Evolutionary conservation across 164 flowering plant species (phyloP), one percentile per base, ranked within the genome.

Genomic region (Dillenia turbinata): DNA sequence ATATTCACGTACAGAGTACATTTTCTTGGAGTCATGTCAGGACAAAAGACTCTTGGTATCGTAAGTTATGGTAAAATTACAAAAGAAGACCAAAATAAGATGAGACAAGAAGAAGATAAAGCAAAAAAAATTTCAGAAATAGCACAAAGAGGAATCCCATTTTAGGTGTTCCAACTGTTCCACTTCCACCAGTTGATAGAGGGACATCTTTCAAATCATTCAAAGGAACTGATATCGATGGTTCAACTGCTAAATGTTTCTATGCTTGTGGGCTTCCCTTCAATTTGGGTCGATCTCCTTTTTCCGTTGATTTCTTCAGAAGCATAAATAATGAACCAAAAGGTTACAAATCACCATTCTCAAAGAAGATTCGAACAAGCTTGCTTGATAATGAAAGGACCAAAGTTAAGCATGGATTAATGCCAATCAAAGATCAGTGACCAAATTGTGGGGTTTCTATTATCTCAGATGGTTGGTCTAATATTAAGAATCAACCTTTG

Each of bases 401-500:
- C 14, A 55, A 64, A 11, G 63, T 76, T 8, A 61, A 67, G 12
- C 52, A 66, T 44, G 67, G 63, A 1, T 47, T 73, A 13, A 17
- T 47, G 33, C 57, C 72, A 9, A 9, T 70, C 14, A 68, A 67
- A 13, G 56, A 66, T 45, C 58, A 60, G 26, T 73, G 72, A 77
- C 10, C 47, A 46, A 54, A 62, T 7, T 49, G 62, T 49, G 73
- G 72, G n/a, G 69, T 65, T 14, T 70, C 72, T 9, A 61, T 73
- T 49, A 55, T 63, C 1, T 72, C 19, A 0, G 54, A 72, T 60
- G 76, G 74, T 12, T 76, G 73, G 74, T 12, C 74, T 2, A 66
- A 69, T 44, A 13, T 62, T n/a, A 76, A 72, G 57, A 65, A 54
- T 17, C 52, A 63, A 19, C 12, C 66, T 0, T 40, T 72, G 6